Percentiles rank a stretch among this genome's conserved stretches.
Conservation (phyloP, 805 yeast species). For the Monosporozyma unispora region DNA sequence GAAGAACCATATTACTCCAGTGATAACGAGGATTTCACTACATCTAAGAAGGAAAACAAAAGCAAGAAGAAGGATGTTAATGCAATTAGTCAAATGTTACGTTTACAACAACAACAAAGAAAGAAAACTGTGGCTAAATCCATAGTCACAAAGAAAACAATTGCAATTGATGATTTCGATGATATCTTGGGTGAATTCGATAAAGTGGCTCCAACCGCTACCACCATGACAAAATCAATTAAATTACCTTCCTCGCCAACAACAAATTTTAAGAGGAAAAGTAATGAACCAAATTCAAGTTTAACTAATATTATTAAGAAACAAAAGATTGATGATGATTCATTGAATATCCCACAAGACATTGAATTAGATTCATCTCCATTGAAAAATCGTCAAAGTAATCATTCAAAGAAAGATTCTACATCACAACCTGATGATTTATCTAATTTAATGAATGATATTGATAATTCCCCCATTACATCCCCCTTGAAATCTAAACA, state of each 20-base stretch:
- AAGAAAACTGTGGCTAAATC: conserved; percentile 31
- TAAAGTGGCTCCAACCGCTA: not conserved
- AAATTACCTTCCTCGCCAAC: conserved; percentile 10
- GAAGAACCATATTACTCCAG: conserved; percentile 51
- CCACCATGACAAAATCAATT: not conserved
- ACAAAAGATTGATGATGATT: conserved; percentile 3
- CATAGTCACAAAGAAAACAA: conserved; percentile 20
- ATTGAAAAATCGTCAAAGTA: conserved; percentile 11
- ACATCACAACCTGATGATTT: conserved; percentile 6
- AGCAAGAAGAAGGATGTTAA: conserved; percentile 17
- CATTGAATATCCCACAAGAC: not conserved
- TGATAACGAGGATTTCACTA: conserved; percentile 31
- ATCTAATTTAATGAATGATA: conserved; percentile 12
- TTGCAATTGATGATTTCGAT: conserved; percentile 46
- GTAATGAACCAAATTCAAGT: not conserved
- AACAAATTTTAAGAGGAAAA: not conserved
- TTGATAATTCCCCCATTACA: conserved; percentile 18
- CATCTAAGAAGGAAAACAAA: not conserved
- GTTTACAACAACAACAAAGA: conserved; percentile 32
- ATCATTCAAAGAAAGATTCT: not conserved
- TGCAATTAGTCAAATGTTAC: conserved; percentile 38
- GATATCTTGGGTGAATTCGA: conserved; percentile 54
- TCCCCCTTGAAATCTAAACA: not conserved
- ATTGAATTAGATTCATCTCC: conserved; percentile 22
- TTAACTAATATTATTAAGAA: conserved; percentile 7